These are phyloP conservation scores for Endothia cerciana DNA, from an alignment of 2,329 filamentous ascomycete species.

Conservation along the genomic window DNA sequence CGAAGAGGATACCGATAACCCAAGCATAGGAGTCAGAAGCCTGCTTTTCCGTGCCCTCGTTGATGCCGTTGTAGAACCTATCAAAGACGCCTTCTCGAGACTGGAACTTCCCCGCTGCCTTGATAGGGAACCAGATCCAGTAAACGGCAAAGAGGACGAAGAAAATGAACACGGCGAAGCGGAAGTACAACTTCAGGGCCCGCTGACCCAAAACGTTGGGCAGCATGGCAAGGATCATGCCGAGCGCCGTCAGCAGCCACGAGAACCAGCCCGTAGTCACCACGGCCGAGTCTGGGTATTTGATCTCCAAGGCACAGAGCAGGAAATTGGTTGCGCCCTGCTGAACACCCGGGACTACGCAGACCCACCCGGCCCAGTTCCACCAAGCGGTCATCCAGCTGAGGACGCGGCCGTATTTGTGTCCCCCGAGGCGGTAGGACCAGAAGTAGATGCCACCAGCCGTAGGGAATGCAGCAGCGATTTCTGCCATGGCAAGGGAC, in stretches of 20 bases:
- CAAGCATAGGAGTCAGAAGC: slow-evolving; percentile 43
- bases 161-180: slow-evolving; percentile 43
- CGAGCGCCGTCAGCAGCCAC: slow-evolving; percentile 42
- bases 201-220: slow-evolving; percentile 42
- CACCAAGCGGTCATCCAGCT: slow-evolving; percentile 47
- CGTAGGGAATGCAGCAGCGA: slow-evolving; percentile 42
- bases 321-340: slow-evolving; percentile 46
- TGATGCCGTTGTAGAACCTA: slow-evolving; percentile 45
- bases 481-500: slow-evolving; percentile 43
- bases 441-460: slow-evolving; percentile 46
- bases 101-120: slow-evolving; percentile 41
- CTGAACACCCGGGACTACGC: slow-evolving; percentile 44
- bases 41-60: slow-evolving; percentile 38
- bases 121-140: slow-evolving; percentile 45
- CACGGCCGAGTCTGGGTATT: slow-evolving; percentile 40
- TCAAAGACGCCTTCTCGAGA: slow-evolving; percentile 38
- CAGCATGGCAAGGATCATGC: slow-evolving; percentile 42
- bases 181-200: slow-evolving; percentile 41
- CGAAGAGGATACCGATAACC: slow-evolving; percentile 42
- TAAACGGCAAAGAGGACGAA: slow-evolving; percentile 41
- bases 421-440: slow-evolving; percentile 42
- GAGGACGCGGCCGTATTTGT: slow-evolving; percentile 42
- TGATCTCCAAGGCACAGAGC: slow-evolving; percentile 43
- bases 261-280: slow-evolving; percentile 43
- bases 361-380: slow-evolving; percentile 43